Evolutionary conservation across 768 basidiomycete genomes (phyloP).

Genomic region (Artomyces pyxidatus): DNA sequence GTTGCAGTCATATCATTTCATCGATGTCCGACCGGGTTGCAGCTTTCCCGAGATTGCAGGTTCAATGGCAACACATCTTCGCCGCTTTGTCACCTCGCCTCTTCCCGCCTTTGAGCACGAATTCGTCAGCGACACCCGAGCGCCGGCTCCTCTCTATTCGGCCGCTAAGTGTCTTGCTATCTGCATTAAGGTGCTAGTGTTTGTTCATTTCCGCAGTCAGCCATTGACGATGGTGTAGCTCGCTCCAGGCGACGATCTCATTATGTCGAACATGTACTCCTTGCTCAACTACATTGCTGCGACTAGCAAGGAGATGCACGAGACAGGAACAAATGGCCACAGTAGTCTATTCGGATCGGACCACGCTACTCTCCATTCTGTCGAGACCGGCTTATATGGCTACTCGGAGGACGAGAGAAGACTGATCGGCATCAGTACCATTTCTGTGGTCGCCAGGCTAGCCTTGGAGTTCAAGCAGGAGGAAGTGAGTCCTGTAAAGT

Average conservation of each 20-base stretch:
- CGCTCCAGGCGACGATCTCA: constrained; percentile 78
- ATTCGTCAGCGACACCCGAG: constrained; percentile 62
- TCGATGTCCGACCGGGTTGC: background rate
- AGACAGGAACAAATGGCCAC: constrained; percentile 37
- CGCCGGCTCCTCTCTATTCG: constrained; percentile 71
- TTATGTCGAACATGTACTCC: constrained; percentile 96
- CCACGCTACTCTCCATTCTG: constrained; percentile 43
- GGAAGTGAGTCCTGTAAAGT: constrained; percentile 42
- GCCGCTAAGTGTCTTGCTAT: constrained; percentile 87
- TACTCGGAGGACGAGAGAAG: constrained; percentile 79
- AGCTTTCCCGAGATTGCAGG: constrained; percentile 80
- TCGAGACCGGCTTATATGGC: constrained; percentile 56
- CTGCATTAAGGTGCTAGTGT: constrained; percentile 64
- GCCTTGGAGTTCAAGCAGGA: constrained; percentile 82
- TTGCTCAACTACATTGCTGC: constrained; percentile 87
- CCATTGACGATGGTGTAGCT: constrained; percentile 36
- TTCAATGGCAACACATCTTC: constrained; percentile 67
- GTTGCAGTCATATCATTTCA: background rate
- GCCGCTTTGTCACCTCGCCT: constrained; percentile 84
- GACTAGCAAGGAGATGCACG: constrained; percentile 68
- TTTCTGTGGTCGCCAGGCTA: constrained; percentile 82
- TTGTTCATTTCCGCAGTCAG: background rate
- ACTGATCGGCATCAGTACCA: constrained; percentile 82
- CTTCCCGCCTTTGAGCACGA: constrained; percentile 83
- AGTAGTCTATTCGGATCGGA: constrained; percentile 26